A percentile compares a stretch with the other conserved stretches of the same genome.
Conservation (phyloP, 805 yeast species). For the Myxozyma monticola region DNA sequence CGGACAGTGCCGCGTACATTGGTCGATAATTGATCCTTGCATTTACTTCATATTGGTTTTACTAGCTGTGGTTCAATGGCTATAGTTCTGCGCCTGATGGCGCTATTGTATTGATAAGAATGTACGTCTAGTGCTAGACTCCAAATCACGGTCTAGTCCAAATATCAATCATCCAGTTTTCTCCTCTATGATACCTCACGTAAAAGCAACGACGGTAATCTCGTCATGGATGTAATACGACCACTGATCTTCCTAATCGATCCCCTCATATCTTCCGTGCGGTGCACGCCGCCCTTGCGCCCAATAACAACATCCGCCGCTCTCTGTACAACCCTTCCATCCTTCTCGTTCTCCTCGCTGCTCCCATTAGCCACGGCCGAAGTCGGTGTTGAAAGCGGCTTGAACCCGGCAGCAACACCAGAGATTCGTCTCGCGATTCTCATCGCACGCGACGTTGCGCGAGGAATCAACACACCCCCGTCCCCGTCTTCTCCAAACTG, state of each 20-base stretch:
- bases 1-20: slow-evolving; percentile 38
- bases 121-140: too few species aligned
- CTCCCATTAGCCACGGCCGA: neutral
- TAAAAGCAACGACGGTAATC: neutral
- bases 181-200: slow-evolving; percentile 1
- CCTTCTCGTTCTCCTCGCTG: too few species aligned
- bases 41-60: too few species aligned
- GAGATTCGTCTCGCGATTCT: neutral
- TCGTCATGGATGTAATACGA: neutral
- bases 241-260: slow-evolving; percentile 3
- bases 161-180: too few species aligned
- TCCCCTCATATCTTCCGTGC: neutral
- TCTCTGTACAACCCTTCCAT: neutral
- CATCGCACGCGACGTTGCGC: too few species aligned
- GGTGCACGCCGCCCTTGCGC: neutral
- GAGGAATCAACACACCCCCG: too few species aligned
- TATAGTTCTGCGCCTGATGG: too few species aligned
- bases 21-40: slow-evolving; percentile 7
- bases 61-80: too few species aligned
- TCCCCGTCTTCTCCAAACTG: too few species aligned
- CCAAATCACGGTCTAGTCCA: too few species aligned
- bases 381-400: neutral
- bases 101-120: too few species aligned
- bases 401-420: neutral
- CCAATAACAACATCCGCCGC: slow-evolving; percentile 1